Conservation (phyloP, 805 yeast species). For the Candida oleophila region DNA sequence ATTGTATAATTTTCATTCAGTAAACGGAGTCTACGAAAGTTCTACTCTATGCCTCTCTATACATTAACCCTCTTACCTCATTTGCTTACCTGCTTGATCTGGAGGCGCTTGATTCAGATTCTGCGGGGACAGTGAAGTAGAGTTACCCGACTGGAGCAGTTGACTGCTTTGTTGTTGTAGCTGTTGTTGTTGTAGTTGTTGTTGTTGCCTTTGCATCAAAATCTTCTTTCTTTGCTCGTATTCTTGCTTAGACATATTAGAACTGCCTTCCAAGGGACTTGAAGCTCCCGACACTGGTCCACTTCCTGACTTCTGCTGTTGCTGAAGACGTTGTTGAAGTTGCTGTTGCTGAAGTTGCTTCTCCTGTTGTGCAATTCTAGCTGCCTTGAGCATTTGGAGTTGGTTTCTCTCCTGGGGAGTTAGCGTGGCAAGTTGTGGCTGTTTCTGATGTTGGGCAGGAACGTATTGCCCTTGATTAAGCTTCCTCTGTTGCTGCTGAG, state of each 20-base stretch:
- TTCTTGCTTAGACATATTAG: constrained; percentile 27
- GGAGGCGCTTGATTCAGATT: background rate
- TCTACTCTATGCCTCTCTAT: background rate
- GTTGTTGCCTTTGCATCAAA: constrained; percentile 32
- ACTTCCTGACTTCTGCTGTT: constrained; percentile 7
- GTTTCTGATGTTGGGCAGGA: constrained; percentile 12
- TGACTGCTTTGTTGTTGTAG: constrained; percentile 3
- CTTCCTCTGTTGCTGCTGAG: constrained; percentile 6
- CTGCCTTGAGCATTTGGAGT: constrained; percentile 39
- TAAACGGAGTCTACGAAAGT: too few relatives aligned
- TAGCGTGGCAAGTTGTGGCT: constrained; percentile 33
- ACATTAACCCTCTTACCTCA: background rate
- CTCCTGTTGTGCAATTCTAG: constrained; percentile 29
- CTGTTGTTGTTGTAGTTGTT: constrained; percentile 16
- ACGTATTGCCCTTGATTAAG: constrained; percentile 4
- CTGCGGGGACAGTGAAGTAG: background rate
- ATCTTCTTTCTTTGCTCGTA: constrained; percentile 38
- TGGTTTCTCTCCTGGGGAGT: constrained; percentile 45
- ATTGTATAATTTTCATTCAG: too few relatives aligned
- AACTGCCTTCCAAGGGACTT: constrained; percentile 17
- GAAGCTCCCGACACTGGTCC: constrained; percentile 9
- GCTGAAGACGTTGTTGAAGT: constrained; percentile 21
- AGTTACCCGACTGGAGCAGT: background rate
- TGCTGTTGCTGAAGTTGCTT: constrained; percentile 21
- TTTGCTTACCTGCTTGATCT: background rate